These are phyloP conservation scores for Blastosporella zonata DNA, from an alignment of 1,284 basidiomycete species.

Conservation along the genomic window DNA sequence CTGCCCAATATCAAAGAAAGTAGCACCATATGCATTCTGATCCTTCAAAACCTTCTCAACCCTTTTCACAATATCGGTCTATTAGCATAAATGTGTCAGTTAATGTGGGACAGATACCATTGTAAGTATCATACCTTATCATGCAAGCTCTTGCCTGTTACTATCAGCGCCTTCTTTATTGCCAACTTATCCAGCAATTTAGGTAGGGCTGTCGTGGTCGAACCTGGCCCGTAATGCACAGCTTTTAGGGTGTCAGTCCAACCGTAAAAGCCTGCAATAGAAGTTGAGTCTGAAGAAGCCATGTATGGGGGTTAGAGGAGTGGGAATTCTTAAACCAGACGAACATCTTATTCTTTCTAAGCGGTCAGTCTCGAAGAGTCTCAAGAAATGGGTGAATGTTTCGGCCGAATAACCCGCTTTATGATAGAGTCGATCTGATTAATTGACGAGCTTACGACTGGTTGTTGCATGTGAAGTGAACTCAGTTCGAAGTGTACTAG, in stretches of 20 bases:
- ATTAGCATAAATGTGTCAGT: slow-evolving; percentile 3
- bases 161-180: slow-evolving; percentile 60
- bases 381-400: too few species aligned
- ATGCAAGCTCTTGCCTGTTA: slow-evolving; percentile 68
- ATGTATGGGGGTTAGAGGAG: too few species aligned
- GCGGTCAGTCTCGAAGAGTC: too few species aligned
- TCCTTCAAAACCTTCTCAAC: slow-evolving; percentile 58
- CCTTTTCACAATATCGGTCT: slow-evolving; percentile 65
- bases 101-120: slow-evolving; percentile 10
- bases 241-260: slow-evolving; percentile 64
- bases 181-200: slow-evolving; percentile 53
- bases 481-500: too few species aligned
- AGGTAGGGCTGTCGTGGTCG: slow-evolving; percentile 56
- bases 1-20: slow-evolving; percentile 75
- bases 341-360: neutral
- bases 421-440: too few species aligned
- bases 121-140: slow-evolving; percentile 47
- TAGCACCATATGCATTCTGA: slow-evolving; percentile 55
- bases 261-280: slow-evolving; percentile 50
- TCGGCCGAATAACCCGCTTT: too few species aligned
- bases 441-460: too few species aligned
- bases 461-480: too few species aligned
- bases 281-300: slow-evolving; percentile 2
- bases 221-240: slow-evolving; percentile 69
- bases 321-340: too few species aligned